These are phyloP conservation scores for Pythium vanterpoolii DNA, from an alignment of 352 stramenopile species.

Conservation along the genomic window DNA sequence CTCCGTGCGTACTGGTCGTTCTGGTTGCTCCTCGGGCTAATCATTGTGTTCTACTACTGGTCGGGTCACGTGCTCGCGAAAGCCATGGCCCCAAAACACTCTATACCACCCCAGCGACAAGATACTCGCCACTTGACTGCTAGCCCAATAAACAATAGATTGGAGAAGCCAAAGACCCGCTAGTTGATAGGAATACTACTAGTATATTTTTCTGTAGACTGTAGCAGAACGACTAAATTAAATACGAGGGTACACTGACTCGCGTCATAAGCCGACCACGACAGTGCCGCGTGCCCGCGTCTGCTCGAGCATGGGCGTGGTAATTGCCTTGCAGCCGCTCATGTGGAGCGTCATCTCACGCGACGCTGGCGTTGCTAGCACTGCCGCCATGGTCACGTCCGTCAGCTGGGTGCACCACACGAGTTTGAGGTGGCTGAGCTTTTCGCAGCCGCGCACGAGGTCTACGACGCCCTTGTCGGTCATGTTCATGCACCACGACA, in stretches of 20 bases:
- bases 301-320: conserved; percentile 2
- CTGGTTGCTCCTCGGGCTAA: conserved; percentile 26
- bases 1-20: conserved; percentile 38
- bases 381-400: conserved; percentile 53
- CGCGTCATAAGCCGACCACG: conserved; percentile 23
- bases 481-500: conserved; percentile 89
- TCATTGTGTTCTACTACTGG: conserved; percentile 46
- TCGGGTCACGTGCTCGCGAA: conserved; percentile 39
- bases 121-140: too few relatives aligned
- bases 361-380: conserved; percentile 25
- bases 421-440: conserved; percentile 59
- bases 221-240: conserved; percentile 33
- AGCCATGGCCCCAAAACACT: conserved; percentile 13
- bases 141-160: neutral
- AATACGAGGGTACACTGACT: neutral
- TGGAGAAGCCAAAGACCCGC: neutral
- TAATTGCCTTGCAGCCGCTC: conserved; percentile 69
- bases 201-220: conserved; percentile 8
- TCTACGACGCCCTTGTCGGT: conserved; percentile 80
- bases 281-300: conserved; percentile 14
- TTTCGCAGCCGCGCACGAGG: conserved; percentile 55
- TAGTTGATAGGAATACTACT: neutral
- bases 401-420: conserved; percentile 87
- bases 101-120: conserved; percentile 3
- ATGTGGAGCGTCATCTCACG: conserved; percentile 46